These are phyloP conservation scores for Dalbergia cochinchinensis DNA, from an alignment of 306 rosid species.

Conservation along the genomic window DNA sequence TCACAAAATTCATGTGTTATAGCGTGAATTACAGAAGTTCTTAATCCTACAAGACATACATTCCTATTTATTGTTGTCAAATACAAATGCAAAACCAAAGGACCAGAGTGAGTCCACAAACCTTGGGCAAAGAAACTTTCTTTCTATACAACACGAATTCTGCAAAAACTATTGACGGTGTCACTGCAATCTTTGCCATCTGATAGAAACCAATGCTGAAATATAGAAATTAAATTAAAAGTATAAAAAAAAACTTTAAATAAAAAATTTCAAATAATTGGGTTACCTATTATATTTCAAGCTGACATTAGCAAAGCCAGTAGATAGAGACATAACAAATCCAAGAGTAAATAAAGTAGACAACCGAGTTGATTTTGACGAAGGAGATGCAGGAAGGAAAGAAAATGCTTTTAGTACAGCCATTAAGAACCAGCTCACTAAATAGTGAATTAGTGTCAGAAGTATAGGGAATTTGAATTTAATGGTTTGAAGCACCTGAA, in stretches of 20 bases:
- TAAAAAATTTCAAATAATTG: slow-evolving; percentile 35
- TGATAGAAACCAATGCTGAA: slow-evolving; percentile 96
- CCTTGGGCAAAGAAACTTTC: slow-evolving; percentile 81
- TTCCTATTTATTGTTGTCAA: neutral
- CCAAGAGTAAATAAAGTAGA: slow-evolving; percentile 83
- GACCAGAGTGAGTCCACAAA: slow-evolving; percentile 45
- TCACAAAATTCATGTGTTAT: neutral
- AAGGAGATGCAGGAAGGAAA: slow-evolving; percentile 79
- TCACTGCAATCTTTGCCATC: slow-evolving; percentile 96
- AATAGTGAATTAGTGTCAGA: slow-evolving; percentile 87
- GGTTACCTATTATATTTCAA: slow-evolving; percentile 88
- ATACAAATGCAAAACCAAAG: slow-evolving; percentile 34
- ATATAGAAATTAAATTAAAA: slow-evolving; percentile 49
- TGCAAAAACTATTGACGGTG: slow-evolving; percentile 90
- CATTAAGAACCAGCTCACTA: slow-evolving; percentile 89
- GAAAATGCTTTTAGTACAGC: slow-evolving; percentile 78
- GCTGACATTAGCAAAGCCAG: slow-evolving; percentile 93
- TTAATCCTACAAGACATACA: slow-evolving; percentile 2
- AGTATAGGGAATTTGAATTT: slow-evolving; percentile 80
- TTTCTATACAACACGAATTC: slow-evolving; percentile 75
- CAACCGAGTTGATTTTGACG: slow-evolving; percentile 68
- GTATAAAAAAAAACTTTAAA: slow-evolving; percentile 11
- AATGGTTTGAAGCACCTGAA: slow-evolving; percentile 86
- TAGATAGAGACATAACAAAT: slow-evolving; percentile 87
- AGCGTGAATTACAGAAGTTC: slow-evolving; percentile 12